Evolutionary conservation across 768 basidiomycete species (phyloP), one percentile per base, ranked within the genome.

Genomic region (Holtermannia corniformis): DNA sequence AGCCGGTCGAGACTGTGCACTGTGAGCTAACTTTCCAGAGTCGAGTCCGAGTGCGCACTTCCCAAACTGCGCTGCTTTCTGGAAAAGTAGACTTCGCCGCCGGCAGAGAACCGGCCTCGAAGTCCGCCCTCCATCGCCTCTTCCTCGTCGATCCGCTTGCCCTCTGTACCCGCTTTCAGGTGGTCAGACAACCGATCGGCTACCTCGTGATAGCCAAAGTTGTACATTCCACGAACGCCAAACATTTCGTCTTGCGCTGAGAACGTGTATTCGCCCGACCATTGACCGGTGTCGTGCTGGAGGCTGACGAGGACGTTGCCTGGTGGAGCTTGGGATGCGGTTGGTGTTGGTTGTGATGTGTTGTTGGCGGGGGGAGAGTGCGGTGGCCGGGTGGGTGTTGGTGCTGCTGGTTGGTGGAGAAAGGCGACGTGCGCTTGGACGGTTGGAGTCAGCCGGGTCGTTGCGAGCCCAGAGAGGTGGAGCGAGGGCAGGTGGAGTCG

Each of bases 211-310:
- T 79, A 80, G 13, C 91, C 91, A 74, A 95, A 96, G 67, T 97
- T 95, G 67, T 91, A 89, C 46, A 97, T 77, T 16, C 89, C 79
- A 16, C 86, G 80, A 16, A 89, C 71, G 14, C 93, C 93, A 77
- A 83, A 85, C 89, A 97, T 93, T 19, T 84, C 83, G 62, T 96
- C 93, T 60, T 90, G 87, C 1, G 87, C 87, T 59, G 89, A 91
- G 78, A 86, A 96, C 2, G 86, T 86, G 60, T 93, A 96, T 71
- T 97, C 93, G 2, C 86, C 84, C 59, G 87, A 87, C 82, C 86
- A 91, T 60, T 86, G 82, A 2, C 92, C 93, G 7, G 86, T 80
- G 66, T 95, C 90, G 64, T 95, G 91, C 71, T 93, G 90, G 28
- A 96, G 72, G 58, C 81, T 87, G 62, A 96, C 70, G 80, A 95